Percentiles rank a stretch among this genome's conserved stretches.
phyloP scores from a whole-genome alignment of 1,284 basidiomycete genomes.

The Papiliotrema terrestris region DNA sequence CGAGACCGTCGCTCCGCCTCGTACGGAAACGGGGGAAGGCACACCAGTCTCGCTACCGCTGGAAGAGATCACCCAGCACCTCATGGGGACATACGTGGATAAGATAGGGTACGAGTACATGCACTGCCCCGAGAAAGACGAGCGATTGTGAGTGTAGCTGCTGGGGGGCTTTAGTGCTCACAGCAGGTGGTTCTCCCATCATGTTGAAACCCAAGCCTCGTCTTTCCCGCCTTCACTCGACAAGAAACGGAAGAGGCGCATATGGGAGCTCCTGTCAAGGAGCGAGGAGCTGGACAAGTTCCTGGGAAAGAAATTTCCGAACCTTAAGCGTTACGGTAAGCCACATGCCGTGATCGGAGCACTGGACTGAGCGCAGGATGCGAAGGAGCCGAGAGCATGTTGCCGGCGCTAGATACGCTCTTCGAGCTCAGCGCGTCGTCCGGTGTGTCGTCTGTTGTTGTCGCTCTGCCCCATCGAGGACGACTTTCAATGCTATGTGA shows the following conservation, averaged over 20 bases:
- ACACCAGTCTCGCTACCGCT: constrained; percentile 58
- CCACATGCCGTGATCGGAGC: neutral
- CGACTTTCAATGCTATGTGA: constrained; percentile 73
- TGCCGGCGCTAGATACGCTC: constrained; percentile 73
- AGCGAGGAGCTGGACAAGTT: constrained; percentile 71
- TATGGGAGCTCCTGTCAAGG: constrained; percentile 64
- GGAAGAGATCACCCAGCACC: constrained; percentile 63
- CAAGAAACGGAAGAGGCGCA: constrained; percentile 53
- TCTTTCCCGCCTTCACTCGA: constrained; percentile 43
- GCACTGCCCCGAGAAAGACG: constrained; percentile 39
- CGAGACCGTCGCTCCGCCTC: constrained; percentile 49
- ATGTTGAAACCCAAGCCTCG: constrained; percentile 63
- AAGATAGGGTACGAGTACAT: constrained; percentile 79
- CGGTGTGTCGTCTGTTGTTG: constrained; percentile 65
- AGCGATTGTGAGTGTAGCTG: constrained; percentile 27
- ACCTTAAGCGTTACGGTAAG: constrained; percentile 40
- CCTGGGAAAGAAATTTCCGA: constrained; percentile 44
- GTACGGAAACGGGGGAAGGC: constrained; percentile 53
- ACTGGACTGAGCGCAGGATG: constrained; percentile 17
- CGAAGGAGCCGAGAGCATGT: constrained; percentile 86
- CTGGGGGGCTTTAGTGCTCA: neutral
- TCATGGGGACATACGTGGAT: constrained; percentile 71
- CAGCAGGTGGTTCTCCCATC: constrained; percentile 68
- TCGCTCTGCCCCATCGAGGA: constrained; percentile 66
- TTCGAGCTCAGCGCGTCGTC: constrained; percentile 66